phyloP scores from a whole-genome alignment of 371 early-diverging fungal genomes.

The Rhizopus delemar region DNA sequence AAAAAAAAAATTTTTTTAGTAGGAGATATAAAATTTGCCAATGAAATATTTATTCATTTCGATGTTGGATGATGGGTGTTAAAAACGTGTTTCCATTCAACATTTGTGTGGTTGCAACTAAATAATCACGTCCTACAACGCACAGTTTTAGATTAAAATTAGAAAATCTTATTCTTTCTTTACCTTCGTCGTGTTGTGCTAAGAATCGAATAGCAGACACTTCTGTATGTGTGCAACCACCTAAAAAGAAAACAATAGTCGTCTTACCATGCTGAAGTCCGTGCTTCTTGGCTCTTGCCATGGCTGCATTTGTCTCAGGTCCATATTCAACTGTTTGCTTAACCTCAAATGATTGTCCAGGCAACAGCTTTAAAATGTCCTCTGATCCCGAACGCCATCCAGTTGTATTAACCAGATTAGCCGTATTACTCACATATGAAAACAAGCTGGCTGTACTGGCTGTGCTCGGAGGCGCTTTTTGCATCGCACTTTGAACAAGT shows the following conservation, averaged over 20 bases:
- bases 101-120: conserved; percentile 86
- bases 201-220: conserved; percentile 85
- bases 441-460: conserved; percentile 40
- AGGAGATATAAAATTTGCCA: neutral
- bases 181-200: conserved; percentile 75
- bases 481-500: conserved; percentile 82
- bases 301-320: conserved; percentile 47
- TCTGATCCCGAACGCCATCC: conserved; percentile 88
- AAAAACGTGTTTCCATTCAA: conserved; percentile 80
- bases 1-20: conserved; percentile 3
- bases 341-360: conserved; percentile 80
- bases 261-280: conserved; percentile 65
- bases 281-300: conserved; percentile 58
- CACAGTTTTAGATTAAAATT: conserved; percentile 9
- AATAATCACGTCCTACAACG: conserved; percentile 71
- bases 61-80: conserved; percentile 55
- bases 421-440: conserved; percentile 32
- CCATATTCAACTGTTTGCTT: conserved; percentile 67
- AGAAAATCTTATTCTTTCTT: conserved; percentile 2
- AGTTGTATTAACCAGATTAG: conserved; percentile 18
- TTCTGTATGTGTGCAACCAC: conserved; percentile 94
- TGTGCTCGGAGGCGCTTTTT: conserved; percentile 28
- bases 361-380: conserved; percentile 74
- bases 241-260: conserved; percentile 90
- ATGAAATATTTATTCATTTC: neutral